These are phyloP conservation scores for Zasmidium angulare DNA, from an alignment of 2,329 filamentous ascomycete species.

Conservation along the genomic window DNA sequence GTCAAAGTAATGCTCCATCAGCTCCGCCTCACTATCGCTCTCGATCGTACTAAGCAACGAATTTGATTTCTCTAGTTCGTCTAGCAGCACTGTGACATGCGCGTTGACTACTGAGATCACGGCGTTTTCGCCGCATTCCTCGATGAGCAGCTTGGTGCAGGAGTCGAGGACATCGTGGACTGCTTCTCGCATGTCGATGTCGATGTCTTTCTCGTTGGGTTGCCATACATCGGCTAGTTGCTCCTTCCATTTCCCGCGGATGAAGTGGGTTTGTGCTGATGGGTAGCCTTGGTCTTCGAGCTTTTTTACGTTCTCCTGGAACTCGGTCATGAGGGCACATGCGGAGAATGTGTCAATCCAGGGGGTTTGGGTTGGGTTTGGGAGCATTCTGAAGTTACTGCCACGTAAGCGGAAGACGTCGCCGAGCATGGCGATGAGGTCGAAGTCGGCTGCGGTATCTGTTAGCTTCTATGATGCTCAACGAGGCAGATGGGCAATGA, in stretches of 20 bases:
- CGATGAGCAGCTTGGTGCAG: conserved; percentile 4
- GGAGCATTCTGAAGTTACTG: conserved; percentile 12
- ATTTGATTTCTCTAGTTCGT: conserved; percentile 4
- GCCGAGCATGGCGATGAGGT: conserved; percentile 16
- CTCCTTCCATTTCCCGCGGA: conserved; percentile 2
- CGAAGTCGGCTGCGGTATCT: conserved; percentile 3
- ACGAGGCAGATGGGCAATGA: not conserved
- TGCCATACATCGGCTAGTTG: conserved; percentile 7
- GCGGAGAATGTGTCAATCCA: conserved; percentile 11
- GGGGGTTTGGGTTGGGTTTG: conserved; percentile 11
- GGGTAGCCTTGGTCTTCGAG: not conserved
- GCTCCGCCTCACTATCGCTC: conserved; percentile 9
- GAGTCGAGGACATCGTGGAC: conserved; percentile 5
- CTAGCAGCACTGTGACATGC: conserved; percentile 8
- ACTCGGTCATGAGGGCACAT: conserved; percentile 11
- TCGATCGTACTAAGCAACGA: conserved; percentile 7
- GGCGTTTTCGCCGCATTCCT: not conserved
- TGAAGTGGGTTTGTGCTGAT: conserved; percentile 3
- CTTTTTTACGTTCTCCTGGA: conserved; percentile 4
- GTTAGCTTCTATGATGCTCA: no score
- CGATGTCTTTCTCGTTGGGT: conserved; percentile 2
- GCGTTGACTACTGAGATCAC: conserved; percentile 9
- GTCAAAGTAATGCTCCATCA: conserved; percentile 10
- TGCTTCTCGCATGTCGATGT: conserved; percentile 12
- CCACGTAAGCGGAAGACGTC: conserved; percentile 11